These are phyloP conservation scores for Crucibulum laeve DNA, from an alignment of 768 basidiomycete species.

Conservation along the genomic window DNA sequence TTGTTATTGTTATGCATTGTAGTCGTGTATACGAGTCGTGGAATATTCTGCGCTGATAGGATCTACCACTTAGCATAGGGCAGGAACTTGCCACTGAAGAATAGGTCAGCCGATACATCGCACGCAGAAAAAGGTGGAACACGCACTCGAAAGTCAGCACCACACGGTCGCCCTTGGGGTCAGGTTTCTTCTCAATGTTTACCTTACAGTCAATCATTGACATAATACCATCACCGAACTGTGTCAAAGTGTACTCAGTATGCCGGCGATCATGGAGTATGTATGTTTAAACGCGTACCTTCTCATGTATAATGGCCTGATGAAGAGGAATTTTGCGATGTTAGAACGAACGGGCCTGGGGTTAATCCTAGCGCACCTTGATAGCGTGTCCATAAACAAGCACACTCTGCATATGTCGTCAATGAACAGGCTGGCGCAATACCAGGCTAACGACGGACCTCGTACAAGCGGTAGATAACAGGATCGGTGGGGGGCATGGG, in stretches of 20 bases:
- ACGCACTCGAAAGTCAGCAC: slow-evolving; percentile 77
- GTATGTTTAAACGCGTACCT: slow-evolving; percentile 29
- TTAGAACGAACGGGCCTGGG: background rate
- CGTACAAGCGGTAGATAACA: slow-evolving; percentile 77
- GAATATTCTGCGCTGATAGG: too few relatives aligned
- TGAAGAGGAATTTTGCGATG: background rate
- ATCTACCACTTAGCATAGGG: too few relatives aligned
- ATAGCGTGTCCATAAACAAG: slow-evolving; percentile 77
- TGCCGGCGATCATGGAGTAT: background rate
- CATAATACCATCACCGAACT: slow-evolving; percentile 90
- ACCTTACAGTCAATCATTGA: slow-evolving; percentile 85
- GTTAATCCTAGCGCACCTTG: slow-evolving; percentile 46
- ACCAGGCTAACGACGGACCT: slow-evolving; percentile 36
- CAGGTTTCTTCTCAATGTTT: slow-evolving; percentile 59
- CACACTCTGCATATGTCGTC: slow-evolving; percentile 40
- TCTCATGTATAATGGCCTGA: slow-evolving; percentile 16
- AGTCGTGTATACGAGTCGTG: too few relatives aligned
- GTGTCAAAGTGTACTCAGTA: slow-evolving; percentile 3
- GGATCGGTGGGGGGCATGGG: slow-evolving; percentile 75
- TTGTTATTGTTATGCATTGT: too few relatives aligned
- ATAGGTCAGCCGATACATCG: too few relatives aligned
- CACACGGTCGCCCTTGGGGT: slow-evolving; percentile 79
- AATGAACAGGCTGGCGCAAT: background rate
- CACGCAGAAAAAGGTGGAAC: too few relatives aligned
- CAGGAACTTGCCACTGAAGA: too few relatives aligned